Percentiles rank a stretch among this genome's conserved stretches.
Conservation (phyloP, 2,329 filamentous ascomycete species). For the Hypoxylon sp. region DNA sequence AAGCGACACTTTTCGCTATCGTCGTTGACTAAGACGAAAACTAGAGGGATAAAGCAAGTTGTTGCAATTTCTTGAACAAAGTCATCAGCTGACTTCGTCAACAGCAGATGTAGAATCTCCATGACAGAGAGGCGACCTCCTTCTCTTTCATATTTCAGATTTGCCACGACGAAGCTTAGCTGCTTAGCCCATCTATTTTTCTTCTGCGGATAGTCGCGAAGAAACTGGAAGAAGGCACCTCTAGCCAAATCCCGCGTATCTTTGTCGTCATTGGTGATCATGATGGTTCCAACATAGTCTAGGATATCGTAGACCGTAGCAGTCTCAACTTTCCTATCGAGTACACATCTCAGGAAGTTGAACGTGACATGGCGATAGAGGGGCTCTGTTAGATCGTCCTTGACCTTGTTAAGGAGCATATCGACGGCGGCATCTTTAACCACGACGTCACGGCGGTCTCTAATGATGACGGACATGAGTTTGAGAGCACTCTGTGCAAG, state of each 20-base stretch:
- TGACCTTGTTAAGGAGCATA: slow-evolving; percentile 83
- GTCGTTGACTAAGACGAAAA: slow-evolving; percentile 90
- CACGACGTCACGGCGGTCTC: slow-evolving; percentile 81
- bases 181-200: slow-evolving; percentile 92
- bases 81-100: slow-evolving; percentile 86
- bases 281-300: slow-evolving; percentile 89
- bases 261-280: slow-evolving; percentile 96
- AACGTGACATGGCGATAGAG: slow-evolving; percentile 94
- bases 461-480: slow-evolving; percentile 85
- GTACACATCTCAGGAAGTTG: slow-evolving; percentile 89
- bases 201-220: slow-evolving; percentile 94
- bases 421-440: slow-evolving; percentile 88
- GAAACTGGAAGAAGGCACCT: slow-evolving; percentile 92
- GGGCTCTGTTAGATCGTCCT: slow-evolving; percentile 91
- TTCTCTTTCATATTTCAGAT: slow-evolving; percentile 90
- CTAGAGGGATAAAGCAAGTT: slow-evolving; percentile 86
- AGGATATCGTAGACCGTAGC: slow-evolving; percentile 91
- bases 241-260: slow-evolving; percentile 89
- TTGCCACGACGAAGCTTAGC: slow-evolving; percentile 88
- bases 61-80: slow-evolving; percentile 85
- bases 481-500: slow-evolving; percentile 91
- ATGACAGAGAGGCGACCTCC: slow-evolving; percentile 93
- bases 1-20: slow-evolving; percentile 87
- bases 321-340: slow-evolving; percentile 88
- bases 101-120: slow-evolving; percentile 88